Evolutionary conservation across 139 green algal species (phyloP).

Genomic region (Diplosphaera chodatii): DNA sequence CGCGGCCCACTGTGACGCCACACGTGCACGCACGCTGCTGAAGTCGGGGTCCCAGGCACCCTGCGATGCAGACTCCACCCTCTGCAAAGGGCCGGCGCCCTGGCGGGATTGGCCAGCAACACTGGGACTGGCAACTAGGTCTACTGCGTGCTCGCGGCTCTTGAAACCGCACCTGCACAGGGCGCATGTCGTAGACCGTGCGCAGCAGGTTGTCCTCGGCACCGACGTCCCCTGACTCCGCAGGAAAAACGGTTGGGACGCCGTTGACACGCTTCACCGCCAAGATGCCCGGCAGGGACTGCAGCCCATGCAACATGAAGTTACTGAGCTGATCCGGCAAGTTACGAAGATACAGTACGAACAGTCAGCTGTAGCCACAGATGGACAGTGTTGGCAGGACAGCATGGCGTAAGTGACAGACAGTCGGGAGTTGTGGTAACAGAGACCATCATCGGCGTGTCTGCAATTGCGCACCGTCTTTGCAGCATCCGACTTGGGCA

Average conservation of each 20-base stretch:
- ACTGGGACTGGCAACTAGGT: too few species aligned
- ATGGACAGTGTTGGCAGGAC: too few species aligned
- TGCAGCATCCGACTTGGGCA: constrained; percentile 39
- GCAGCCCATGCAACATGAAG: too few species aligned
- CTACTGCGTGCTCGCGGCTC: too few species aligned
- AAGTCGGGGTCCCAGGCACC: constrained; percentile 62
- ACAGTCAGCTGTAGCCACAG: too few species aligned
- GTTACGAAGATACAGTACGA: too few species aligned
- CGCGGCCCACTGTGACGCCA: constrained; percentile 56
- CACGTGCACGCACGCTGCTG: constrained; percentile 38
- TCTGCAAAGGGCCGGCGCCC: too few species aligned
- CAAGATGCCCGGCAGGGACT: constrained; percentile 67
- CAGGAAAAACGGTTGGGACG: constrained; percentile 73
- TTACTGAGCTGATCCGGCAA: too few species aligned
- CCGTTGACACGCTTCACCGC: constrained; percentile 69
- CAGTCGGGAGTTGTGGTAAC: too few species aligned
- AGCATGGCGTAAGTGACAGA: too few species aligned
- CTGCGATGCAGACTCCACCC: constrained; percentile 1
- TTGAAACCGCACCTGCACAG: constrained; percentile 31
- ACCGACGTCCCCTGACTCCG: constrained; percentile 48
- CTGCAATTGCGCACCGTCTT: background rate
- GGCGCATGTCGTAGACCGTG: constrained; percentile 67
- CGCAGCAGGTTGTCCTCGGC: constrained; percentile 60
- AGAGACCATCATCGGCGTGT: too few species aligned
- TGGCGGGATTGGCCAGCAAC: too few species aligned